Percentiles rank a stretch among this genome's conserved stretches.
Conservation (phyloP, 495 filamentous ascomycete genomes). For the Opeltia flavorubescens region DNA sequence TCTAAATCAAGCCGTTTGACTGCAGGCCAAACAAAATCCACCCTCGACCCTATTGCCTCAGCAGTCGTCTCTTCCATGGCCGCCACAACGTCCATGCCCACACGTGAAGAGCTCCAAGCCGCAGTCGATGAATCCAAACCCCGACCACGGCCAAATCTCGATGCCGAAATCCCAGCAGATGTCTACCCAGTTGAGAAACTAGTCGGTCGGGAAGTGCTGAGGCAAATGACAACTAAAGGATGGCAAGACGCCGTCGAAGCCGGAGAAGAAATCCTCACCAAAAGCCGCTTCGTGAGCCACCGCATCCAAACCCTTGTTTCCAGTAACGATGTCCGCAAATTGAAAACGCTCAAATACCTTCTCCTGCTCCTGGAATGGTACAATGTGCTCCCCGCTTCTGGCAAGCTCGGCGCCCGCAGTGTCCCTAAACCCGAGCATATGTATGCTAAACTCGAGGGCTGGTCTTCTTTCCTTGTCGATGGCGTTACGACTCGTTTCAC, state of each 20-base stretch:
- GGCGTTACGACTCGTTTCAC: conserved; percentile 56
- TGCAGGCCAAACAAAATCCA: conserved; percentile 2
- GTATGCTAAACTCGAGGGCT: conserved; percentile 11
- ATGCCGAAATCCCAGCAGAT: conserved; percentile 57
- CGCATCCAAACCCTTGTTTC: conserved; percentile 43
- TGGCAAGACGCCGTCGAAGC: conserved; percentile 56
- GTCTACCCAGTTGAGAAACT: conserved; percentile 65
- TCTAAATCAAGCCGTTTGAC: conserved; percentile 21
- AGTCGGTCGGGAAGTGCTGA: conserved; percentile 36
- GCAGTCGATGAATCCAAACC: conserved; percentile 59
- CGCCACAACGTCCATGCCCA: conserved; percentile 41
- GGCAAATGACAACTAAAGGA: conserved; percentile 47
- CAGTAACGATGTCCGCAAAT: conserved; percentile 38
- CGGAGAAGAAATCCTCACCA: conserved; percentile 38
- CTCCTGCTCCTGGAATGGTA: conserved; percentile 51
- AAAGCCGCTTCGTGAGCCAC: conserved; percentile 50
- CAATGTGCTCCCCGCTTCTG: conserved; percentile 8
- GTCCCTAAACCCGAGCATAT: not conserved
- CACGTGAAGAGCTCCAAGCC: conserved; percentile 47
- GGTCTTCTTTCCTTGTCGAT: conserved; percentile 52
- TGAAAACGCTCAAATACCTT: conserved; percentile 55
- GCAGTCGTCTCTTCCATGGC: conserved; percentile 51
- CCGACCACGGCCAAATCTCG: conserved; percentile 59
- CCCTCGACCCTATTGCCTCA: conserved; percentile 40
- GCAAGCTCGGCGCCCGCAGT: conserved; percentile 8